Base-by-base conservation (phyloP, 1,139 yeast genomes). In the Candida glucosophila region DNA sequence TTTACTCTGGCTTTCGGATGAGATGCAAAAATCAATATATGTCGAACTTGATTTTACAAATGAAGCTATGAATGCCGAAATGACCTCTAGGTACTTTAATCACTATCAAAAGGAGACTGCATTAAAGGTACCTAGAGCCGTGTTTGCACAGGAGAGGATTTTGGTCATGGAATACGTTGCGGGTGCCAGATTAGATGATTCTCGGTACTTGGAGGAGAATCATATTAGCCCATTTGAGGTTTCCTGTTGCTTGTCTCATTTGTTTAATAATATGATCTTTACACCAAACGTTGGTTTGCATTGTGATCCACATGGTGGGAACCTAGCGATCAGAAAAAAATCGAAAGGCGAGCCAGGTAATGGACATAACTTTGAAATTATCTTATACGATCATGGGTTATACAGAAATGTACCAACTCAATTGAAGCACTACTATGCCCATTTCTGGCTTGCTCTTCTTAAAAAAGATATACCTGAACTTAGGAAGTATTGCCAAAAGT, bases 271-370 rank as follows among this genome's bases (percentile, higher is more conserved):
- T 45, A 90, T 90, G 99, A 85, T 92, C 23, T 90, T 90, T 56
- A 80, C 93, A 2, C 94, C 95, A 1, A 77, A 75, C 15, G 95
- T 85, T 11, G 86, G 88, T 0, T 71, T 90, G 26, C 99, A 90
- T 49, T 90, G 98, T 56, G 99, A 90, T 49, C 98, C 98, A 1
- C 99, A 90, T 50, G 95, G 95, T 9, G 99, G 99, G 1, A 92
- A 90, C 43, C 61, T 90, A 34, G 95, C 97, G 1, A 83, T 90
- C 12, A 58, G 86, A 29, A 31, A 47, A 23, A 49, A 61, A 3
- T 19, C 21, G 9, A 19, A 13, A 7, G n/a, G n/a, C n/a, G 25
- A 35, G 5, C 37, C 45, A 2, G 37, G 34, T 4, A 56, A 61
- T 26, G 72, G 74, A 2, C 83, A 77, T 48, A 88, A 90, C 48